These are phyloP conservation scores for Gentiana straminea DNA, from an alignment of 257 asterid genomes.

Conservation along the genomic window DNA sequence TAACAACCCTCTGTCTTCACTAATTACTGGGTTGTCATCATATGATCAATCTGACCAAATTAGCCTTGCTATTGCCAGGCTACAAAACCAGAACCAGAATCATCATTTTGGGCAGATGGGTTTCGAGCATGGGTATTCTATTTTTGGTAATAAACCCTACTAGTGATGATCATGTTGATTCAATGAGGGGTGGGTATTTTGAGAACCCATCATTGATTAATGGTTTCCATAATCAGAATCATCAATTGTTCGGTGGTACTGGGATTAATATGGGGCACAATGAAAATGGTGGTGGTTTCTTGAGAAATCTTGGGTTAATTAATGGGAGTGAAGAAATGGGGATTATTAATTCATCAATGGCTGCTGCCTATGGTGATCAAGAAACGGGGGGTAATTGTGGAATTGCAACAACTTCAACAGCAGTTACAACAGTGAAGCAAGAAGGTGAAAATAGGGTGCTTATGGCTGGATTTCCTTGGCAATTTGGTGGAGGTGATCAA, in stretches of 20 bases:
- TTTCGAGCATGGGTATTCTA: slow-evolving; percentile 19
- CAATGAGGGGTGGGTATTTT: slow-evolving; percentile 29
- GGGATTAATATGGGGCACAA: slow-evolving; percentile 8
- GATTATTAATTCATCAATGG: slow-evolving; percentile 2
- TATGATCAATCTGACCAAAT: slow-evolving; percentile 40
- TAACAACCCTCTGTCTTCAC: slow-evolving; percentile 20
- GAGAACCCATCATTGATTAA: slow-evolving; percentile 20
- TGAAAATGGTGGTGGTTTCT: slow-evolving; percentile 15
- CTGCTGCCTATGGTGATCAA: slow-evolving; percentile 7
- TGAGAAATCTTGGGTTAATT: slow-evolving; percentile 12
- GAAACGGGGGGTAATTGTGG: slow-evolving; percentile 12
- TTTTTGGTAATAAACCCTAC: slow-evolving; percentile 19
- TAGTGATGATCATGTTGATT: slow-evolving; percentile 16
- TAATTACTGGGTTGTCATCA: slow-evolving; percentile 11
- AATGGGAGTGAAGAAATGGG: slow-evolving; percentile 31
- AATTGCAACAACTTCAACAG: slow-evolving; percentile 13
- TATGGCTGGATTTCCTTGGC: slow-evolving; percentile 76
- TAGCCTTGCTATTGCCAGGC: slow-evolving; percentile 51
- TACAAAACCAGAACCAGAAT: slow-evolving; percentile 39
- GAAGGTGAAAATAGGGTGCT: slow-evolving; percentile 34
- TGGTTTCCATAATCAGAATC: slow-evolving; percentile 26
- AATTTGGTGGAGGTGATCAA: slow-evolving; percentile 14
- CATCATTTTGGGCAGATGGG: slow-evolving; percentile 16
- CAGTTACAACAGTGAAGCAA: slow-evolving; percentile 50
- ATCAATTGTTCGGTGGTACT: slow-evolving; percentile 17